Percentiles rank a stretch among this genome's conserved stretches.
Evolutionary conservation across 2,329 filamentous ascomycete species (phyloP).

Genomic region (Alternaria gansuensis): DNA sequence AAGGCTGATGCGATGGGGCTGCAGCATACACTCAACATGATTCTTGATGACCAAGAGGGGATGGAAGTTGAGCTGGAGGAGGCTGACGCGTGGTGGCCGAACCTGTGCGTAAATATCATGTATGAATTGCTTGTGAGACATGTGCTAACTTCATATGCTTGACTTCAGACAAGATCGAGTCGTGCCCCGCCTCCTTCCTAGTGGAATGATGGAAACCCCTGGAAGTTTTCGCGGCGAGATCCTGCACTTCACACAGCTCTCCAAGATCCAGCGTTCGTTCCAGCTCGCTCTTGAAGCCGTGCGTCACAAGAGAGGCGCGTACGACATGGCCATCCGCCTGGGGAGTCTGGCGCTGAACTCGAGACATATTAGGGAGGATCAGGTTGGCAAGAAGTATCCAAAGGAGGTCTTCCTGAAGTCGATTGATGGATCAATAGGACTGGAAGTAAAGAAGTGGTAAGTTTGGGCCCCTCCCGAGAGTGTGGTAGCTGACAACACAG

Average conservation of each 20-base stretch:
- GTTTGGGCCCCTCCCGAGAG: not conserved
- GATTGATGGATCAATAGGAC: constrained; percentile 22
- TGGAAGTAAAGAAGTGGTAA: constrained; percentile 39
- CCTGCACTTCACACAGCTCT: constrained; percentile 24
- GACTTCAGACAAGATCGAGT: constrained; percentile 20
- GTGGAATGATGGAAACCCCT: constrained; percentile 29
- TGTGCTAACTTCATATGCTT: not conserved
- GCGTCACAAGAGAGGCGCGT: constrained; percentile 36
- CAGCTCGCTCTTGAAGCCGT: constrained; percentile 33
- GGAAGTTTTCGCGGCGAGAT: constrained; percentile 35
- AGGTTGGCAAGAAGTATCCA: constrained; percentile 25
- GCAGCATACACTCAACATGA: constrained; percentile 28
- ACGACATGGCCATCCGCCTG: constrained; percentile 41
- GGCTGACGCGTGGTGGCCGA: constrained; percentile 43
- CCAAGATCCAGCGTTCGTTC: constrained; percentile 31
- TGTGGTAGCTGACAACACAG: constrained; percentile 23
- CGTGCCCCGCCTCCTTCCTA: constrained; percentile 28
- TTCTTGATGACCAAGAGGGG: constrained; percentile 42
- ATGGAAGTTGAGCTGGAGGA: constrained; percentile 29
- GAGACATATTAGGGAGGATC: constrained; percentile 17
- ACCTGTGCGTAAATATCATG: constrained; percentile 1
- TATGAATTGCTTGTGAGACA: not conserved
- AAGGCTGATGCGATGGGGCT: constrained; percentile 21
- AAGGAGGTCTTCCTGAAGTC: constrained; percentile 29
- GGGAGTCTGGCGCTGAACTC: constrained; percentile 39